These are phyloP conservation scores for Boletus patriciae DNA, from an alignment of 768 basidiomycete genomes.

Conservation along the genomic window DNA sequence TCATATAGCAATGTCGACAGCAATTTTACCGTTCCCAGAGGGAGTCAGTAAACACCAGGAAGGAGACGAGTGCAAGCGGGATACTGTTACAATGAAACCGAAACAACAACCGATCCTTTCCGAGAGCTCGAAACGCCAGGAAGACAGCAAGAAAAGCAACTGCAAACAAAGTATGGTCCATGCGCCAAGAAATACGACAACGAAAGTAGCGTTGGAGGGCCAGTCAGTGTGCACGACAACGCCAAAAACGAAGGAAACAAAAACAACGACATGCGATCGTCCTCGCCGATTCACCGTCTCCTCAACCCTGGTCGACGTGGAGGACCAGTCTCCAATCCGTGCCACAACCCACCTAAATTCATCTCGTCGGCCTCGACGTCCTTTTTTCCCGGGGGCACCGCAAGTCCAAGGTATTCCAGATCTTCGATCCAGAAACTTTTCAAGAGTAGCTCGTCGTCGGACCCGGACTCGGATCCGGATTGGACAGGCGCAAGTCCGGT, in stretches of 20 bases:
- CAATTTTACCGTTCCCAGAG: background rate
- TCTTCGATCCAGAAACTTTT: conserved; percentile 23
- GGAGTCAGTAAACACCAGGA: no score
- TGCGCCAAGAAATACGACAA: conserved; percentile 5
- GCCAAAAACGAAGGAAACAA: background rate
- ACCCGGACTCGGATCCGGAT: conserved; percentile 15
- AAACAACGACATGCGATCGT: background rate
- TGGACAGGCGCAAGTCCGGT: background rate
- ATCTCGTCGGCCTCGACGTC: conserved; percentile 27
- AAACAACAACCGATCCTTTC: background rate
- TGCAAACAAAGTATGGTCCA: conserved; percentile 7
- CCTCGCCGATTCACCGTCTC: conserved; percentile 6
- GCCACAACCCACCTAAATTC: conserved; percentile 23
- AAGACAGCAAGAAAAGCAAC: background rate
- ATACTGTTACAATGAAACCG: conserved; percentile 5
- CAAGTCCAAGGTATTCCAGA: conserved; percentile 22
- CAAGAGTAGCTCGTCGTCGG: conserved; percentile 28
- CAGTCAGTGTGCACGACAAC: background rate
- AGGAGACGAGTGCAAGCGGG: background rate
- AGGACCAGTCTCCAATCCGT: conserved; percentile 3
- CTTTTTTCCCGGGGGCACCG: background rate
- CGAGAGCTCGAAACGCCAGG: background rate
- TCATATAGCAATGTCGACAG: background rate
- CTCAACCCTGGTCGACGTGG: conserved; percentile 11
- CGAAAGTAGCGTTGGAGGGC: background rate